Evolutionary conservation across 2,329 filamentous ascomycete species (phyloP).

Genomic region (Periconia digitata): DNA sequence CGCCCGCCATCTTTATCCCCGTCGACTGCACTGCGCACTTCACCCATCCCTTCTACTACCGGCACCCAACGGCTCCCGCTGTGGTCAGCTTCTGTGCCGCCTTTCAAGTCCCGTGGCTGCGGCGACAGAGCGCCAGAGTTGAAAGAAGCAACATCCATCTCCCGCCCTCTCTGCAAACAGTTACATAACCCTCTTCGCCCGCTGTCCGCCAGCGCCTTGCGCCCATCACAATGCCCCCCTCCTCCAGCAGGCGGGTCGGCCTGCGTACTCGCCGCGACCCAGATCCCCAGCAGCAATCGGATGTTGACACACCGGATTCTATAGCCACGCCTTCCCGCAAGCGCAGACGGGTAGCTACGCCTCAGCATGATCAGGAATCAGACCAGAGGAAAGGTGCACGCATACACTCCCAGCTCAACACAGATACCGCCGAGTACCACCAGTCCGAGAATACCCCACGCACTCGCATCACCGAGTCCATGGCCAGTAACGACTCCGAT

Average conservation of each 20-base stretch:
- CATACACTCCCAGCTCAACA: slow-evolving; percentile 35
- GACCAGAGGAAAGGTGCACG: slow-evolving; percentile 15
- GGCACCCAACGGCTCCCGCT: background rate
- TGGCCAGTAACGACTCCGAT: slow-evolving; percentile 46
- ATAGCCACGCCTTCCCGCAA: slow-evolving; percentile 53
- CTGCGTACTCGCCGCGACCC: slow-evolving; percentile 34
- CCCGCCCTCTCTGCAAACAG: background rate
- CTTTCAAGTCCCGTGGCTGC: background rate
- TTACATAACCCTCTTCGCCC: background rate
- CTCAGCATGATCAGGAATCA: slow-evolving; percentile 4
- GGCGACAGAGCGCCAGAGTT: background rate
- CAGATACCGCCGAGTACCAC: slow-evolving; percentile 25
- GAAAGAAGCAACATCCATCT: background rate
- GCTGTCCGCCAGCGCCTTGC: background rate
- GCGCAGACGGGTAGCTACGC: slow-evolving; percentile 47
- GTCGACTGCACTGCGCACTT: background rate
- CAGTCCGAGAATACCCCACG: slow-evolving; percentile 24
- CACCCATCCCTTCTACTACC: background rate
- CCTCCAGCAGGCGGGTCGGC: slow-evolving; percentile 27
- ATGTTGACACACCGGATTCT: slow-evolving; percentile 50
- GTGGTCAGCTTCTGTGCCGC: background rate
- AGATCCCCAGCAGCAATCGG: slow-evolving; percentile 37
- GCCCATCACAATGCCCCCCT: slow-evolving; percentile 31
- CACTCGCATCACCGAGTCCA: slow-evolving; percentile 40
- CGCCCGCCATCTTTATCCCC: background rate